Percentiles rank a stretch among this genome's conserved stretches.
phyloP scores from a whole-genome alignment of 2,329 filamentous ascomycete genomes.

The Didymella glomerata region DNA sequence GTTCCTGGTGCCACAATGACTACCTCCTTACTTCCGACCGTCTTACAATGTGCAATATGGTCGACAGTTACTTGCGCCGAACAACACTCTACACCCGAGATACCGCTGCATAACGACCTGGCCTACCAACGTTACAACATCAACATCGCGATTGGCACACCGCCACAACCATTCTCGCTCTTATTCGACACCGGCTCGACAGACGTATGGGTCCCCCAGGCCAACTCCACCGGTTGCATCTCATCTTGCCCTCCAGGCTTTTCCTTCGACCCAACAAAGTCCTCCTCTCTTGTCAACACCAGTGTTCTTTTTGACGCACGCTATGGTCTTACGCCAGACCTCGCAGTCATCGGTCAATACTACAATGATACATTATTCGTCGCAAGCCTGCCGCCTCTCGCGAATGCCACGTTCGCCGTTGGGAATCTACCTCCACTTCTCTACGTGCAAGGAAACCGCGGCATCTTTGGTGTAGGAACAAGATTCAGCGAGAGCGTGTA shows the following conservation, averaged over 20 bases:
- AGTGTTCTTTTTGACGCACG: conserved; percentile 21
- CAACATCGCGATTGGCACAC: conserved; percentile 22
- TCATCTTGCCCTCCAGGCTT: conserved; percentile 19
- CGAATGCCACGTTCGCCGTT: conserved; percentile 16
- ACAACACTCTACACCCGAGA: neutral
- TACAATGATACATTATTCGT: conserved; percentile 24
- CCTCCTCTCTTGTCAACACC: neutral
- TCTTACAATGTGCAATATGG: neutral
- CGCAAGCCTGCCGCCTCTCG: neutral
- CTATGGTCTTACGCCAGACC: conserved; percentile 26
- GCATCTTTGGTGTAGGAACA: conserved; percentile 23
- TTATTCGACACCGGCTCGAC: conserved; percentile 24
- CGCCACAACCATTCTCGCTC: conserved; percentile 21
- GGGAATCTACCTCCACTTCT: conserved; percentile 15
- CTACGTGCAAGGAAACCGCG: conserved; percentile 18
- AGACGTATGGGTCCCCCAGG: conserved; percentile 23
- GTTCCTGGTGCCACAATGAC: neutral
- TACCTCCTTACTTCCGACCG: no score
- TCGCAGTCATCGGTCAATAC: conserved; percentile 23
- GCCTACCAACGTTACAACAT: conserved; percentile 23
- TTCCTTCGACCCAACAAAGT: conserved; percentile 5
- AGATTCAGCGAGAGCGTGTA: conserved; percentile 5
- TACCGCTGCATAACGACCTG: conserved; percentile 12
- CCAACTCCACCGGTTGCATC: conserved; percentile 23
- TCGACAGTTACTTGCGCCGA: neutral